These are phyloP conservation scores for Omphalotus guepiniiformis DNA, from an alignment of 768 basidiomycete species.

Conservation along the genomic window DNA sequence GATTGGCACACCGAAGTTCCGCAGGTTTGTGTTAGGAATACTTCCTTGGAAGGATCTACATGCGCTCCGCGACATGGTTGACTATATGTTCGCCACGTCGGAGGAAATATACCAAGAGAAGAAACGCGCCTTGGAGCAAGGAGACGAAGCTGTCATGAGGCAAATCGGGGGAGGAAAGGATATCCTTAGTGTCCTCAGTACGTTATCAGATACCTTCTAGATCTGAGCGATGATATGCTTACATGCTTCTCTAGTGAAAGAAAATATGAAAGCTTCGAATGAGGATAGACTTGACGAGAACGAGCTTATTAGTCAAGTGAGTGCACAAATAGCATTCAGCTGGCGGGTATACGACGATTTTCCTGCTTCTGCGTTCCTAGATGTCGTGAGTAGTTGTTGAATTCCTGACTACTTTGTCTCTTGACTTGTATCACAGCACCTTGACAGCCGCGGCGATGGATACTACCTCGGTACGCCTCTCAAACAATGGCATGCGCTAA, in stretches of 20 bases:
- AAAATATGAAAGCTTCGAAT: constrained; percentile 27
- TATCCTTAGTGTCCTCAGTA: constrained; percentile 32
- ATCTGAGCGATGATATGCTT: not conserved
- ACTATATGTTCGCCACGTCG: constrained; percentile 23
- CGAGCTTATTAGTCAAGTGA: constrained; percentile 34
- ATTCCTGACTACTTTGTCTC: not conserved
- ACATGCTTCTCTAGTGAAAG: constrained; percentile 22
- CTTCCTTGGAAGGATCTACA: constrained; percentile 21
- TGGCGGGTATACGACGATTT: not conserved
- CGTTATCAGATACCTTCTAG: not conserved
- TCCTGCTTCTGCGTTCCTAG: constrained; percentile 6
- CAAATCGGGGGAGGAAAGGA: constrained; percentile 30
- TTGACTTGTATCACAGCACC: constrained; percentile 18
- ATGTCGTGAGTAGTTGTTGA: constrained; percentile 3
- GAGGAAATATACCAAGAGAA: constrained; percentile 24
- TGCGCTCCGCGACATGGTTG: constrained; percentile 22
- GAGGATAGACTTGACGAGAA: constrained; percentile 28
- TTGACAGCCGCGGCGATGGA: constrained; percentile 39
- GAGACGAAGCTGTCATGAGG: constrained; percentile 20
- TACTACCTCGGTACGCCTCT: constrained; percentile 29
- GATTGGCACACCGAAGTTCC: constrained; percentile 24
- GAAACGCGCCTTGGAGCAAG: constrained; percentile 20
- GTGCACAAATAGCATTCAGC: constrained; percentile 11
- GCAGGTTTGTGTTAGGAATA: constrained; percentile 16
- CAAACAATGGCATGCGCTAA: not conserved